These are phyloP conservation scores for Diaporthe batatas DNA, from an alignment of 2,329 filamentous ascomycete species.

Conservation along the genomic window DNA sequence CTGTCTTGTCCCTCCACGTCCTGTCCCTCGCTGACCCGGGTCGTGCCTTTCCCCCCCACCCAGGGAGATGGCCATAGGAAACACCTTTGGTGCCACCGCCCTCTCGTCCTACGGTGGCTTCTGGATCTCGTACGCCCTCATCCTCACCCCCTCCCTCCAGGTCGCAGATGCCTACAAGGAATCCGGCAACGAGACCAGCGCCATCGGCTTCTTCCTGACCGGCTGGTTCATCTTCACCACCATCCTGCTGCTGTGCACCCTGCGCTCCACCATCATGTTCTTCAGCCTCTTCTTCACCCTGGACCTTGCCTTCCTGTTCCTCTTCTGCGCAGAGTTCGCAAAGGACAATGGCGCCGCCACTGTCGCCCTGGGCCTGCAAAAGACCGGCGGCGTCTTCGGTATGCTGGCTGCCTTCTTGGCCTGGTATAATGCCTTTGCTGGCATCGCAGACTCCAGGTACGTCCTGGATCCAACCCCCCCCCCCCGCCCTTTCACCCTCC, in stretches of 20 bases:
- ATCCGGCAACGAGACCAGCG: constrained; percentile 65
- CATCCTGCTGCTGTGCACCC: constrained; percentile 78
- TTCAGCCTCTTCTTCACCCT: constrained; percentile 83
- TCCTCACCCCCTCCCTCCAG: constrained; percentile 72
- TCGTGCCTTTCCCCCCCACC: not conserved
- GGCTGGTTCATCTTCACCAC: constrained; percentile 91
- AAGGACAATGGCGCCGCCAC: constrained; percentile 62
- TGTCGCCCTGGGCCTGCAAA: constrained; percentile 67
- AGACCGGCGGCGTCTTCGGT: constrained; percentile 84
- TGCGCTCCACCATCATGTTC: constrained; percentile 83
- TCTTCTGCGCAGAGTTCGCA: constrained; percentile 74
- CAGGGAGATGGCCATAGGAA: constrained; percentile 89
- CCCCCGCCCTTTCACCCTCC: not conserved
- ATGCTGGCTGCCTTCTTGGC: constrained; percentile 83
- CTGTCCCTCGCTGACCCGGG: too few species aligned
- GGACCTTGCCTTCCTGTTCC: constrained; percentile 80
- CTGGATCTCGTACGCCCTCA: constrained; percentile 82
- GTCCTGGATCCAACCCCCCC: constrained; percentile 51
- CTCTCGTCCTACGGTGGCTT: constrained; percentile 87
- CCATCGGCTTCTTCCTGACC: constrained; percentile 80
- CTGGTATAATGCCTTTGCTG: constrained; percentile 89
- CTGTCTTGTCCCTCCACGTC: too few species aligned
- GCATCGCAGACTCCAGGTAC: constrained; percentile 80
- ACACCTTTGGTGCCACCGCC: constrained; percentile 87
- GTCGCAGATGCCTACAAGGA: constrained; percentile 60